Evolutionary conservation across 2,329 filamentous ascomycete species (phyloP).

Genomic region (Falciphora oryzae): DNA sequence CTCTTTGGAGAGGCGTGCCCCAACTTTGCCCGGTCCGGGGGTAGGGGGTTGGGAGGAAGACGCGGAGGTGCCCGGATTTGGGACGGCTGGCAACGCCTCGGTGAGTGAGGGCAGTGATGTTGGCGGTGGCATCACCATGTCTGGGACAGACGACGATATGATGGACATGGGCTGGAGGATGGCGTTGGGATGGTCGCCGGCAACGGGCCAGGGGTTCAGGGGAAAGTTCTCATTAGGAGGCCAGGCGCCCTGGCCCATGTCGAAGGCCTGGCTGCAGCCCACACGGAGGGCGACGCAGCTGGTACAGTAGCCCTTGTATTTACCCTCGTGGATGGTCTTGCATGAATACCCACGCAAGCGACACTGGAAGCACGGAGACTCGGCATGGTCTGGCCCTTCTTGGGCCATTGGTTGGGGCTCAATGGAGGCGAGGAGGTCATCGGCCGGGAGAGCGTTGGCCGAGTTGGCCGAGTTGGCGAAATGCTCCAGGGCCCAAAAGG

Average conservation of each 20-base stretch:
- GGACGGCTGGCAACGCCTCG: background rate
- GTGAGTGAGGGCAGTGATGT: background rate
- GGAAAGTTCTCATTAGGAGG: conserved; percentile 31
- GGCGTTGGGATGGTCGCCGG: conserved; percentile 37
- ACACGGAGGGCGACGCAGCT: conserved; percentile 55
- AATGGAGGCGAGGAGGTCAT: conserved; percentile 14
- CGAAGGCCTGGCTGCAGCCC: conserved; percentile 48
- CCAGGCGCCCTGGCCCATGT: conserved; percentile 10
- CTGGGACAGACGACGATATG: background rate
- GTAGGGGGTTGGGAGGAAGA: conserved; percentile 11
- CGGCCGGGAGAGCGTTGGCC: conserved; percentile 12
- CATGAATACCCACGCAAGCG: conserved; percentile 48
- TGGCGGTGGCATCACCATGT: conserved; percentile 7
- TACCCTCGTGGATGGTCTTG: conserved; percentile 55
- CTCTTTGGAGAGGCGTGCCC: conserved; percentile 71
- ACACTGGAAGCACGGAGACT: conserved; percentile 48
- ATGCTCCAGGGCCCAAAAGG: conserved; percentile 54
- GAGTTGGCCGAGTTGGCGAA: conserved; percentile 27
- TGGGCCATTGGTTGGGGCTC: background rate
- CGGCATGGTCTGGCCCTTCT: conserved; percentile 20
- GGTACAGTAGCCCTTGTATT: conserved; percentile 55
- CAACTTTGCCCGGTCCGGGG: conserved; percentile 51
- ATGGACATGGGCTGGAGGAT: conserved; percentile 20
- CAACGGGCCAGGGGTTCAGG: conserved; percentile 38
- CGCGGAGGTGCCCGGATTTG: background rate